Evolutionary conservation across 2,329 filamentous ascomycete species (phyloP).

Genomic region (Didymella arachidicola): DNA sequence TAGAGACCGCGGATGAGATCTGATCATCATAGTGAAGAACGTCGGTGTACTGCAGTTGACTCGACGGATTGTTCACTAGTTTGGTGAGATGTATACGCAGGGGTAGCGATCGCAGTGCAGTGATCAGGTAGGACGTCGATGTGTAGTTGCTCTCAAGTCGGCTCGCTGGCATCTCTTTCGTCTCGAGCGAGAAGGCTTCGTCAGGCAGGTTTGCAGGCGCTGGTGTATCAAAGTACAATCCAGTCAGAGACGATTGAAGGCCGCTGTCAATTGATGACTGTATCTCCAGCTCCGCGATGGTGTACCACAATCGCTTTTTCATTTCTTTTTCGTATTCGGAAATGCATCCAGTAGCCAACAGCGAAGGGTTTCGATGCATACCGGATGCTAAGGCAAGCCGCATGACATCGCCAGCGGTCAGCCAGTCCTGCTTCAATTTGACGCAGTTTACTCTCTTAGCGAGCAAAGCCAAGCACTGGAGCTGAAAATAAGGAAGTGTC

Average conservation of each 20-base stretch:
- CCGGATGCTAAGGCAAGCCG: slow-evolving; percentile 62
- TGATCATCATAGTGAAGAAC: slow-evolving; percentile 45
- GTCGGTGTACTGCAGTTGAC: slow-evolving; percentile 41
- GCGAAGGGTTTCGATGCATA: slow-evolving; percentile 59
- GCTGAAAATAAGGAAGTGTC: slow-evolving; percentile 59
- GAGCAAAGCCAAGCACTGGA: slow-evolving; percentile 60
- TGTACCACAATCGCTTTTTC: slow-evolving; percentile 65
- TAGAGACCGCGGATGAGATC: slow-evolving; percentile 32
- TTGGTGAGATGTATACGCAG: slow-evolving; percentile 45
- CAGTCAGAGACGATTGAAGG: slow-evolving; percentile 56
- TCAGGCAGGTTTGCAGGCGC: slow-evolving; percentile 61
- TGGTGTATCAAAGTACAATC: slow-evolving; percentile 59
- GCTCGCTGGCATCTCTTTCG: slow-evolving; percentile 32
- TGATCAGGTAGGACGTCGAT: slow-evolving; percentile 38
- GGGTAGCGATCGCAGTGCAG: slow-evolving; percentile 37
- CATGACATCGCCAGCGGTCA: slow-evolving; percentile 59
- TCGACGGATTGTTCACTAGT: slow-evolving; percentile 44
- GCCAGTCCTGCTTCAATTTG: slow-evolving; percentile 63
- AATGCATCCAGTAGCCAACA: slow-evolving; percentile 42
- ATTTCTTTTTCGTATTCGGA: slow-evolving; percentile 60
- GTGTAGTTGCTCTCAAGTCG: slow-evolving; percentile 42
- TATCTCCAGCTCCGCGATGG: slow-evolving; percentile 64
- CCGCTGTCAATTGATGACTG: slow-evolving; percentile 64
- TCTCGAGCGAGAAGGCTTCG: slow-evolving; percentile 52
- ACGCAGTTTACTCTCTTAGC: slow-evolving; percentile 61